Base-by-base conservation (phyloP, 345 rosid species). In the Acer negundo region DNA sequence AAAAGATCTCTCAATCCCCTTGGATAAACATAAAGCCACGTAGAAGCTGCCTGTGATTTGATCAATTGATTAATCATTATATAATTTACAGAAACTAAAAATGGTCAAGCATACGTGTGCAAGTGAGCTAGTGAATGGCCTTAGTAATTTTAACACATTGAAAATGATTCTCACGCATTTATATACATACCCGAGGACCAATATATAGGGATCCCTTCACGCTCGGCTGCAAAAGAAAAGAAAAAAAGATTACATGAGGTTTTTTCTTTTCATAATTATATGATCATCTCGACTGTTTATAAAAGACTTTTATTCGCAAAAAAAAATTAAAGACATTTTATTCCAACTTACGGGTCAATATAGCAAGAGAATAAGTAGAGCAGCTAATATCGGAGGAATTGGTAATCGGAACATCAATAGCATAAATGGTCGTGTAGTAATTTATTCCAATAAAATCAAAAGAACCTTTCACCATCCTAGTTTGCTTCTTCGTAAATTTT, bases 381-480 rank as follows among this genome's bases (percentile, higher is more conserved):
- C 83, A 89, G 6, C 82, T 78, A 1, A 79, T 67, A 4, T 80
- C 70, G 1, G 69, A 40, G 4, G 79, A 58, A 42, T 81, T 78
- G 7, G 55, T 56, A 19, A 72, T 38, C 19, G 74, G 24, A 7
- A 80, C 59, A 66, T 62, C 47, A 63, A 68, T 73, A 2, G 73
- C 86, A 28, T 83, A 86, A 49, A 71, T 69, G 26, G 87, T 72
- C 2, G 83, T 81, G 10, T 88, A 88, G 78, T 88, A 86, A 84
- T 86, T 88, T 8, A 88, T n/a, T 22, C 87, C 89, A 40, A 88
- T 17, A 28, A 81, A 88, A 69, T 88, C 91, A 75, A 63, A 79
- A 15, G 91, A 88, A 23, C 85, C 83, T 77, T 62, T 86, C 64
- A 86, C 42, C 80, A 78, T 74, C 11, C 53, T 8, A 17, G 89